These are phyloP conservation scores for bread wheat (Triticum aestivum) DNA, from an alignment of 176 grass and related monocot genomes.

Conservation along the genomic window IWGSC_CS_RefSeq_v2.1 NC_057800.1:679863245-679863744, in stretches of 20 bases:
- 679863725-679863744: not conserved
- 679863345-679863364: slow-evolving; percentile 34
- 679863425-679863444: slow-evolving; percentile 64
- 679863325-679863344: slow-evolving; percentile 34
- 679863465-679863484: slow-evolving; percentile 48
- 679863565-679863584: slow-evolving; percentile 55
- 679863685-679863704: slow-evolving; percentile 67
- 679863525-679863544: slow-evolving; percentile 74
- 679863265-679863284: slow-evolving; percentile 65
- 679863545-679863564: slow-evolving; percentile 36
- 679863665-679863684: slow-evolving; percentile 52
- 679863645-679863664: slow-evolving; percentile 57
- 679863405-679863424: slow-evolving; percentile 13
- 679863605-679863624: slow-evolving; percentile 40
- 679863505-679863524: slow-evolving; percentile 78
- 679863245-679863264: slow-evolving; percentile 43
- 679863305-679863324: slow-evolving; percentile 46
- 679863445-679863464: slow-evolving; percentile 64
- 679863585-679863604: slow-evolving; percentile 34
- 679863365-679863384: slow-evolving; percentile 60
- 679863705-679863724: slow-evolving; percentile 1
- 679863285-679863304: slow-evolving; percentile 28
- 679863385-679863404: slow-evolving; percentile 48
- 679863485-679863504: slow-evolving; percentile 66
- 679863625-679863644: slow-evolving; percentile 29